Conservation (phyloP, 441 rosid species). For the Jatropha multifida region DNA sequence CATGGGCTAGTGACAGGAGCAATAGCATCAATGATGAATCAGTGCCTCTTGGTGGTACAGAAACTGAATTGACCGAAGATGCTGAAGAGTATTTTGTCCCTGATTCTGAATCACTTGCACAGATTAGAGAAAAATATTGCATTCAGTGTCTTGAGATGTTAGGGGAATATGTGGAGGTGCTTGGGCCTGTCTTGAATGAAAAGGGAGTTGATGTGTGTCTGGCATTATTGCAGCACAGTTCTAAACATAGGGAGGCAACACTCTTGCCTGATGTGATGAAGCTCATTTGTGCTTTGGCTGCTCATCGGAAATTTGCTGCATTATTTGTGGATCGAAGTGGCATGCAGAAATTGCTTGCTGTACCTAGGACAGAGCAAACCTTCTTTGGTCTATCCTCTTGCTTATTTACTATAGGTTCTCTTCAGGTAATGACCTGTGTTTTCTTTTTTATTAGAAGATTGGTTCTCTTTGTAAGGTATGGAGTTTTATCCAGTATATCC, state of each 20-base stretch:
- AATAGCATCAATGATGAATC: conserved; percentile 39
- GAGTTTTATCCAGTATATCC: conserved; percentile 10
- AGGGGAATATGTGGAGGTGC: conserved; percentile 97
- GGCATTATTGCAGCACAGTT: conserved; percentile 66
- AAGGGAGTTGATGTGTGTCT: conserved; percentile 98
- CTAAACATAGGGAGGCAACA: conserved; percentile 44
- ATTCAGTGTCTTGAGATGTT: conserved; percentile 87
- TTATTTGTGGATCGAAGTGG: conserved; percentile 98
- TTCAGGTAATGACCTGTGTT: conserved; percentile 60
- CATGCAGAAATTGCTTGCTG: conserved; percentile 87
- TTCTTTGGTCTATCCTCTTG: conserved; percentile 92
- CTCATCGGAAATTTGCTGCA: conserved; percentile 97
- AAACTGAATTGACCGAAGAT: conserved; percentile 47
- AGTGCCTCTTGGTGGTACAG: conserved; percentile 35
- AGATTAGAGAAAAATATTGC: conserved; percentile 88
- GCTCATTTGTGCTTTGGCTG: conserved; percentile 96
- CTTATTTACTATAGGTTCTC: conserved; percentile 86
- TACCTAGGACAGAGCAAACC: conserved; percentile 72
- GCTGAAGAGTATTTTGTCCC: conserved; percentile 70
- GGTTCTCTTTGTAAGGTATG: conserved; percentile 4
- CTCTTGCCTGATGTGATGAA: conserved; percentile 97
- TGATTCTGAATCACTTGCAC: conserved; percentile 65
- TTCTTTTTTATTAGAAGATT: conserved; percentile 17
- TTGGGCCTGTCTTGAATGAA: conserved; percentile 96
- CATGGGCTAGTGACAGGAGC: conserved; percentile 55